phyloP scores from a whole-genome alignment of 2,329 filamentous ascomycete genomes.

The Ophiostoma tasmaniense region DNA sequence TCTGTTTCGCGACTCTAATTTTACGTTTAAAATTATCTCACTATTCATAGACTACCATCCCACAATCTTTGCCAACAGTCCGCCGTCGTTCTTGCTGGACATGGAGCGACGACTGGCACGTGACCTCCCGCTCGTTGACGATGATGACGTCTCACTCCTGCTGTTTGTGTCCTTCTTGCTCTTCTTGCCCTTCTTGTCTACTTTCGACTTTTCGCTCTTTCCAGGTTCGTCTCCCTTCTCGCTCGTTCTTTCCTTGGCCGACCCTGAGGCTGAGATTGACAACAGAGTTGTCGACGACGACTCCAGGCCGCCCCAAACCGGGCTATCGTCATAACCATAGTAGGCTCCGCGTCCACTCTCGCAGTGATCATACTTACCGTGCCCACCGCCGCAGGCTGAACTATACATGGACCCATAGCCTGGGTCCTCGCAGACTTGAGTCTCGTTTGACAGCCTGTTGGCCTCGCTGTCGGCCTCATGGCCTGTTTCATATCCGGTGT shows the following conservation, averaged over 20 bases:
- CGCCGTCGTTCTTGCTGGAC: neutral
- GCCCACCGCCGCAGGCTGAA: neutral
- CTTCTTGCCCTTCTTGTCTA: neutral
- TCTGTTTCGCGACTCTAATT: no score
- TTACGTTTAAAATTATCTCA: neutral
- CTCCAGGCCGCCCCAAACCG: neutral
- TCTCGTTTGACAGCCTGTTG: neutral
- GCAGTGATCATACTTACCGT: neutral
- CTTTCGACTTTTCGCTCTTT: neutral
- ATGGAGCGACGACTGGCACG: neutral
- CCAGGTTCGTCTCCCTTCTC: neutral
- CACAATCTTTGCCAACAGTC: neutral
- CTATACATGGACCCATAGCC: conserved; percentile 12
- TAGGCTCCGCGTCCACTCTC: neutral
- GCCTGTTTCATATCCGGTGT: conserved; percentile 15
- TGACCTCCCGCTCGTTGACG: neutral
- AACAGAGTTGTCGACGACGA: neutral
- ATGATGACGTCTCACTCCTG: neutral
- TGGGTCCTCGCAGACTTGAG: neutral
- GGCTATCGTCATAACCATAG: neutral
- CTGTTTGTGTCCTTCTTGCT: neutral
- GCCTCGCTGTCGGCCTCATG: neutral
- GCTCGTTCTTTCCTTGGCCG: neutral
- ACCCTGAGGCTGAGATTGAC: neutral
- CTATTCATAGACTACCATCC: neutral